Evolutionary conservation across 768 basidiomycete genomes (phyloP).

Genomic region (Hericium alpestre): DNA sequence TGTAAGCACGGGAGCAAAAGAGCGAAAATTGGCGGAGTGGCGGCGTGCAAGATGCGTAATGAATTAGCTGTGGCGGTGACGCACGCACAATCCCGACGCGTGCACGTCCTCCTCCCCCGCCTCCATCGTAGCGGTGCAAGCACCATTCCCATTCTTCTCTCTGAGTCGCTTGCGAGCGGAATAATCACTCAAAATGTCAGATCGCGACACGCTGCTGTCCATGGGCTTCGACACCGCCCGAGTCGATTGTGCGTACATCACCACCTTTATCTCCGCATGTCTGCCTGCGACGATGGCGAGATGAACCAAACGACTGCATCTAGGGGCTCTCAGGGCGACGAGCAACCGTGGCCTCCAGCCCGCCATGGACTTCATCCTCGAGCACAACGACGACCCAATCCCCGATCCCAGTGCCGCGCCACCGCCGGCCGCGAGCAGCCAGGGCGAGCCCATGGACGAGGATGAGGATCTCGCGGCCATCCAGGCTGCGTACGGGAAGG

Average conservation of each 20-base stretch:
- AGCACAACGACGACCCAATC: constrained; percentile 65
- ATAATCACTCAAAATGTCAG: constrained; percentile 26
- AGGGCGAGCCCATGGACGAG: constrained; percentile 34
- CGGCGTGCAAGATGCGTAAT: neutral
- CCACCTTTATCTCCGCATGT: neutral
- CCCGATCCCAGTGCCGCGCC: constrained; percentile 40
- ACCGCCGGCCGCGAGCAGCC: constrained; percentile 14
- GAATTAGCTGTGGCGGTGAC: too few relatives aligned
- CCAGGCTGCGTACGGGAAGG: constrained; percentile 33
- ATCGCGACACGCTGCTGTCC: constrained; percentile 63
- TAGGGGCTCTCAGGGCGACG: constrained; percentile 87
- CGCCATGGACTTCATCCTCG: constrained; percentile 82
- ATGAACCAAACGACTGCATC: neutral
- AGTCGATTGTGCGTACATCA: constrained; percentile 62
- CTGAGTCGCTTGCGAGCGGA: too few relatives aligned
- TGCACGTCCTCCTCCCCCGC: neutral
- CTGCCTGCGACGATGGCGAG: neutral
- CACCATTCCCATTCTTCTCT: too few relatives aligned
- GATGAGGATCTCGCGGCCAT: constrained; percentile 64
- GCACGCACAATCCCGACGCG: neutral
- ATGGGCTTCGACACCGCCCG: constrained; percentile 85
- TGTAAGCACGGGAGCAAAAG: neutral
- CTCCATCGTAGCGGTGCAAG: too few relatives aligned
- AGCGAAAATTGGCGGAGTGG: neutral
- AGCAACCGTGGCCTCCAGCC: constrained; percentile 77